Conservation (phyloP, 495 filamentous ascomycete species). For the Poronia punctata region DNA sequence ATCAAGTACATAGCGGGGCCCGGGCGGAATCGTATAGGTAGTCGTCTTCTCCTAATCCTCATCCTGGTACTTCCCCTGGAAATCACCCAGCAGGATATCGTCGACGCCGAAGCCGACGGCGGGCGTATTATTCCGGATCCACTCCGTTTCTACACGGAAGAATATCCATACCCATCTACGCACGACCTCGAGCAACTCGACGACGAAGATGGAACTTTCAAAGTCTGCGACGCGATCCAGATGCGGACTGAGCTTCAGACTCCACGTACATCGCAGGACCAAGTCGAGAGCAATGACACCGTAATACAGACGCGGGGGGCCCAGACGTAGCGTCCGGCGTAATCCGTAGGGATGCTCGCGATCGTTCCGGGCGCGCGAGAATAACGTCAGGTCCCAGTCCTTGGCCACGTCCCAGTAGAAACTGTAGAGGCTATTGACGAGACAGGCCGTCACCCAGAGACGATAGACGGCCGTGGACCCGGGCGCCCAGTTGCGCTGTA, state of each 20-base stretch:
- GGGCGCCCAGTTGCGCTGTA: slow-evolving; percentile 60
- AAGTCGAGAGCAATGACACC: slow-evolving; percentile 71
- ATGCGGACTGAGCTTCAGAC: slow-evolving; percentile 71
- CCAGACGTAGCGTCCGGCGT: slow-evolving; percentile 64
- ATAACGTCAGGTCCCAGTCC: slow-evolving; percentile 94
- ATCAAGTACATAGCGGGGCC: too few species aligned
- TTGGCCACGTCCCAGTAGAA: slow-evolving; percentile 98
- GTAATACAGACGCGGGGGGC: slow-evolving; percentile 67
- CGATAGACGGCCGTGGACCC: slow-evolving; percentile 36
- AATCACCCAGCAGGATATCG: slow-evolving; percentile 40
- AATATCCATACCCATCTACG: slow-evolving; percentile 96
- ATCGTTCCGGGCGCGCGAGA: slow-evolving; percentile 45
- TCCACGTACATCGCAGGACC: slow-evolving; percentile 81
- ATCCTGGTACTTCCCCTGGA: slow-evolving; percentile 36
- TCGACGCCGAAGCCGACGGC: slow-evolving; percentile 29
- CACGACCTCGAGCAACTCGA: slow-evolving; percentile 78
- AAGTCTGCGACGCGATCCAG: slow-evolving; percentile 76
- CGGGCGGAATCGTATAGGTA: too few species aligned
- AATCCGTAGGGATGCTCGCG: slow-evolving; percentile 70
- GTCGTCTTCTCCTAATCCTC: slow-evolving; percentile 26
- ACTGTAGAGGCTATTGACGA: slow-evolving; percentile 80
- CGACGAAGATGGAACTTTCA: slow-evolving; percentile 76
- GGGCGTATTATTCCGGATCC: slow-evolving; percentile 45
- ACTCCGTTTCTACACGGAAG: slow-evolving; percentile 89
- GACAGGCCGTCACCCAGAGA: slow-evolving; percentile 53